These are phyloP conservation scores for Diaporthe destruens DNA, from an alignment of 2,329 filamentous ascomycete species.

Conservation along the genomic window DNA sequence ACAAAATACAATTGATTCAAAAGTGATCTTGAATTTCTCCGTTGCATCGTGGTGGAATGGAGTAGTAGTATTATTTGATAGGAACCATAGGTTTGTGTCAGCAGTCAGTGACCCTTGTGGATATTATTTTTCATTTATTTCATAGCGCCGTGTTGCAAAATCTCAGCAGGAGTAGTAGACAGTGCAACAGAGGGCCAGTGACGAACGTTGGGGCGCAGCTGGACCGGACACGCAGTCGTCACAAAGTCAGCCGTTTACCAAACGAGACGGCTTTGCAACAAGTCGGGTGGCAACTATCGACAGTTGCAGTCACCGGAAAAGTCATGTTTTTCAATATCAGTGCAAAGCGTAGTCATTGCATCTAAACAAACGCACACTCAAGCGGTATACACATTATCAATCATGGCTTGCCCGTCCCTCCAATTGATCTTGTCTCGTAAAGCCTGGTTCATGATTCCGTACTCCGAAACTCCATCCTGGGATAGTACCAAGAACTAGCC, in stretches of 20 bases:
- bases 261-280: background rate
- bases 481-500: background rate
- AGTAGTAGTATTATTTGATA: background rate
- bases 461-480: conserved; percentile 33
- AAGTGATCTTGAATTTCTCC: background rate
- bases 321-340: background rate
- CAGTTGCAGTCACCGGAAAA: background rate
- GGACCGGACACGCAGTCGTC: background rate
- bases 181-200: background rate
- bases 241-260: background rate
- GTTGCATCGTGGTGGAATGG: too few relatives aligned
- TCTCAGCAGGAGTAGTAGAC: too few relatives aligned
- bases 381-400: conserved; percentile 35
- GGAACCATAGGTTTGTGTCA: background rate
- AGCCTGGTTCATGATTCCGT: background rate
- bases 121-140: background rate
- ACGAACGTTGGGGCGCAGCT: background rate
- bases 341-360: background rate
- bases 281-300: background rate
- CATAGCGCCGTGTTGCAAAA: too few relatives aligned
- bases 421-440: conserved; percentile 12
- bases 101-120: too few relatives aligned
- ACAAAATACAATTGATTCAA: conserved; percentile 40
- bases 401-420: conserved; percentile 26
- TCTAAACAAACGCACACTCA: conserved; percentile 2